phyloP scores from a whole-genome alignment of 257 asterid species.

The Hygrophila difformis region DNA sequence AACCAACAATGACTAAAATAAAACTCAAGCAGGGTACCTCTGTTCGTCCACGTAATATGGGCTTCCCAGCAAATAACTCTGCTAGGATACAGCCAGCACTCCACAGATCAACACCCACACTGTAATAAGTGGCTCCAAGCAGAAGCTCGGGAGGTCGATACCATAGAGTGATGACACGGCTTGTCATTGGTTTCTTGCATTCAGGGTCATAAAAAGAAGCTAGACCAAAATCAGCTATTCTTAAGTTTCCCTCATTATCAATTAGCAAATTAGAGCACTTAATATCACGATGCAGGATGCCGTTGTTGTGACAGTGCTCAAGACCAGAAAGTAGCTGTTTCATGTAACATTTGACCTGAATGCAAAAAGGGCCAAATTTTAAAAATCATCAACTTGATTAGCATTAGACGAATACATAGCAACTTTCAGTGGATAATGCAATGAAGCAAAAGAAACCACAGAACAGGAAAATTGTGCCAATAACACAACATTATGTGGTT shows the following conservation, averaged over 20 bases:
- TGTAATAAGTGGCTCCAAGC: constrained; percentile 69
- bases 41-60: constrained; percentile 81
- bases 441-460: background rate
- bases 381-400: constrained; percentile 10
- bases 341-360: constrained; percentile 83
- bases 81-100: constrained; percentile 92
- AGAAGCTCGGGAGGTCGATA: constrained; percentile 94
- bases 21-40: constrained; percentile 39
- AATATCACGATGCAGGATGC: constrained; percentile 82
- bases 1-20: background rate
- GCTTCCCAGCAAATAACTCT: constrained; percentile 68
- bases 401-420: background rate
- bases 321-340: constrained; percentile 78
- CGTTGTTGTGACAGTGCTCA: constrained; percentile 80
- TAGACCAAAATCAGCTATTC: constrained; percentile 89
- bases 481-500: too few species aligned
- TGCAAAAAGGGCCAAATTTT: constrained; percentile 13
- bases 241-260: constrained; percentile 56
- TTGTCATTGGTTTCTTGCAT: constrained; percentile 63
- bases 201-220: constrained; percentile 66
- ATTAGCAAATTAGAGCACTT: constrained; percentile 87
- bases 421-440: background rate
- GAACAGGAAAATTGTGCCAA: background rate
- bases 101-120: constrained; percentile 88
- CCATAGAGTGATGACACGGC: constrained; percentile 94